These are phyloP conservation scores for Sporobolomyces phaffii DNA, from an alignment of 768 basidiomycete genomes.

Conservation along the genomic window DNA sequence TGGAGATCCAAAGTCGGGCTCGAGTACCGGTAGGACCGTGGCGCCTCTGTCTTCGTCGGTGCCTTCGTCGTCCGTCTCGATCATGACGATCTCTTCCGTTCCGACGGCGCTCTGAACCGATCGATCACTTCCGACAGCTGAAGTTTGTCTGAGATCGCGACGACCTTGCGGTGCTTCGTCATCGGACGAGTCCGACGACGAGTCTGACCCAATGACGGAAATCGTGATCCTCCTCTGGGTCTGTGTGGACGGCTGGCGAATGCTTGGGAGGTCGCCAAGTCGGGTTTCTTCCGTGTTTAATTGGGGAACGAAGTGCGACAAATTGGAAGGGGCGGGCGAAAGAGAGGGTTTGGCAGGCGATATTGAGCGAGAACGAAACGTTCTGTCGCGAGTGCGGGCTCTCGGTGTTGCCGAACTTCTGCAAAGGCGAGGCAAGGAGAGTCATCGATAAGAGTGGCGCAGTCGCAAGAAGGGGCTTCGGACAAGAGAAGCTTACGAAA, in stretches of 20 bases:
- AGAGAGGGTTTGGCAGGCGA: no score
- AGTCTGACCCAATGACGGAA: background rate
- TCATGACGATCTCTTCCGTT: background rate
- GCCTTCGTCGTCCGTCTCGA: constrained; percentile 15
- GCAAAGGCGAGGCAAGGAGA: no score
- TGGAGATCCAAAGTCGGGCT: background rate
- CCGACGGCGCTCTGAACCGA: background rate
- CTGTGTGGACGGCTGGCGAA: background rate
- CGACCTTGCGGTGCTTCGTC: background rate
- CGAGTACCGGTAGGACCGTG: background rate
- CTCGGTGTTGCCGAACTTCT: no score
- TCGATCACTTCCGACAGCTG: no score
- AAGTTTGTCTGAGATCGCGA: background rate
- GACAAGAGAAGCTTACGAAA: no score
- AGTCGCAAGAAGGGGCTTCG: no score
- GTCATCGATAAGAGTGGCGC: no score
- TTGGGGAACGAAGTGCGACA: background rate
- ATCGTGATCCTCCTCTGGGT: constrained; percentile 16
- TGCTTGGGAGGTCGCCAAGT: background rate
- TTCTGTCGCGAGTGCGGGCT: no score
- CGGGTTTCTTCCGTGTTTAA: no score
- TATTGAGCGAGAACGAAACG: no score
- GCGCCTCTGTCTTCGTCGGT: background rate
- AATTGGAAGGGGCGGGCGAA: background rate
- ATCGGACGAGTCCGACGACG: background rate